Evolutionary conservation across 192 early-diverging fungal species (phyloP).

Genomic region (Chytriomyces sp.): DNA sequence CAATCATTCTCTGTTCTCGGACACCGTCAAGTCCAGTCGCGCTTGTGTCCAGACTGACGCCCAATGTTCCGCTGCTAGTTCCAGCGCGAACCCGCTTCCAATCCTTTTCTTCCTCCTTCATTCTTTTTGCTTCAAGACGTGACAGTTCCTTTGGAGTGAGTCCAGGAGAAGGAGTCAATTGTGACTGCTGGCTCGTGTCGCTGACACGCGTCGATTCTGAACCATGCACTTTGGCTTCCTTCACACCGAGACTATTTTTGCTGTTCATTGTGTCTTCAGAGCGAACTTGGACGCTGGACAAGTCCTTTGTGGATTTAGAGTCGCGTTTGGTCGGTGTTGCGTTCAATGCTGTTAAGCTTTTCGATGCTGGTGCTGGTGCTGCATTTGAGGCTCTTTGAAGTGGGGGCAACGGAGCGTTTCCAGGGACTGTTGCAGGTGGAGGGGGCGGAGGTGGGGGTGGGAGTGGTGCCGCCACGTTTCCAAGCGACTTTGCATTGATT

Average conservation of each 20-base stretch:
- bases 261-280: background rate
- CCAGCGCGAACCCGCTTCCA: background rate
- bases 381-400: no score
- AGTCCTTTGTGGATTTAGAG: background rate
- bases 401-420: background rate
- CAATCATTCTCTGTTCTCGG: background rate
- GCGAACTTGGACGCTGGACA: background rate
- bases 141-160: conserved; percentile 5
- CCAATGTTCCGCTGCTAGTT: background rate
- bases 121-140: conserved; percentile 1
- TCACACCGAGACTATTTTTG: no score
- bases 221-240: background rate
- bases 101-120: conserved; percentile 9
- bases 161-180: background rate
- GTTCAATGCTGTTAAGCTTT: no score
- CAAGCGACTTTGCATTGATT: no score
- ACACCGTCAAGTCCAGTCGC: background rate
- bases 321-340: no score
- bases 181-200: background rate
- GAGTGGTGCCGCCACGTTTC: background rate
- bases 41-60: background rate
- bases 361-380: no score
- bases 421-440: background rate
- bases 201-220: background rate
- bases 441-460: background rate